These are phyloP conservation scores for Zymoseptoria crescenta DNA, from an alignment of 2,329 filamentous ascomycete species.

Conservation along the genomic window DNA sequence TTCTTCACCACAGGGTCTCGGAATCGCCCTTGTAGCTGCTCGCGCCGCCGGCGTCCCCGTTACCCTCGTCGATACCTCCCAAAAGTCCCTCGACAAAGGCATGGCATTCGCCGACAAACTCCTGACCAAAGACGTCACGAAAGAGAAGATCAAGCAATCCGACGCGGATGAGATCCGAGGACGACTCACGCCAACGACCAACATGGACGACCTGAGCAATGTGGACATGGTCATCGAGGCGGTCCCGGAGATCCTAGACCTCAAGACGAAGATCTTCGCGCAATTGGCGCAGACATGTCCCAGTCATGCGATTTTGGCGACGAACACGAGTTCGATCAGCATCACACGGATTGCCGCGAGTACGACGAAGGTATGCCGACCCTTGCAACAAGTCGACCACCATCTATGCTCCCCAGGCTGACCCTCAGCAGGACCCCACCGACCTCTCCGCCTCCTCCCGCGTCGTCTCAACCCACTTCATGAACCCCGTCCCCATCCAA, in stretches of 20 bases:
- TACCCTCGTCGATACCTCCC: constrained; percentile 73
- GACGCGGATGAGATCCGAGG: constrained; percentile 67
- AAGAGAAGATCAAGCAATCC: constrained; percentile 74
- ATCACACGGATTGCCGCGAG: constrained; percentile 93
- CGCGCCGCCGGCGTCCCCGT: constrained; percentile 77
- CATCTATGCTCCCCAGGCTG: background rate
- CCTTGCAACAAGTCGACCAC: background rate
- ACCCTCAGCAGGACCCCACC: constrained; percentile 50
- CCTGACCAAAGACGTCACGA: constrained; percentile 83
- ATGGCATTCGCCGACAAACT: constrained; percentile 91
- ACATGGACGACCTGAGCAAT: constrained; percentile 67
- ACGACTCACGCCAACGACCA: constrained; percentile 61
- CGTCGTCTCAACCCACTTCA: constrained; percentile 94
- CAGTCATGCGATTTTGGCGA: constrained; percentile 81
- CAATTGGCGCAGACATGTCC: constrained; percentile 74
- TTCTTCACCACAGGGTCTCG: constrained; percentile 61
- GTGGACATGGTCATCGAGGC: constrained; percentile 98
- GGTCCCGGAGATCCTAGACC: constrained; percentile 69
- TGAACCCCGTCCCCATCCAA: constrained; percentile 96
- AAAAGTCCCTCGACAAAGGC: constrained; percentile 80
- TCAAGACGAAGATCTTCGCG: constrained; percentile 84
- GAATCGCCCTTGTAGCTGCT: constrained; percentile 90
- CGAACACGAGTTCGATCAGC: constrained; percentile 97
- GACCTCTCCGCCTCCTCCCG: constrained; percentile 76
- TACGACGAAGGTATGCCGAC: constrained; percentile 46